Evolutionary conservation across 495 filamentous ascomycete genomes (phyloP).

Genomic region (Aspergillus haitiensis): DNA sequence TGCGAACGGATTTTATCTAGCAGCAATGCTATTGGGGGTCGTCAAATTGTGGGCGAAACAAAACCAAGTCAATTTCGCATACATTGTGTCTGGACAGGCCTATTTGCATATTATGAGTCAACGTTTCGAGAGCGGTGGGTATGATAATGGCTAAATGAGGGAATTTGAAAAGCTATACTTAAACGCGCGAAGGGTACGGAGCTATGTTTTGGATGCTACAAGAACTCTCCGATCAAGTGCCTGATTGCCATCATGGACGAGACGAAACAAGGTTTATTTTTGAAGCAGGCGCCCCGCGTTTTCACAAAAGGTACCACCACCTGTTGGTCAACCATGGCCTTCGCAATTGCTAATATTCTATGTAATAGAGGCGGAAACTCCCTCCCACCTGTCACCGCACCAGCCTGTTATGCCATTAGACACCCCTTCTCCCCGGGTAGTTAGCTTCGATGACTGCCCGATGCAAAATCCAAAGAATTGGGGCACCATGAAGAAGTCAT

Average conservation of each 20-base stretch:
- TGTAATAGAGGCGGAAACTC: neutral
- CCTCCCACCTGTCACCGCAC: neutral
- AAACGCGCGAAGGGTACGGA: neutral
- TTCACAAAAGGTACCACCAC: neutral
- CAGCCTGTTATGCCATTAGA: neutral
- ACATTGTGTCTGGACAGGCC: constrained; percentile 15
- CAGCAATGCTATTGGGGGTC: constrained; percentile 13
- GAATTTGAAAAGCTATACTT: constrained; percentile 5
- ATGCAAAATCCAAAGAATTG: constrained; percentile 17
- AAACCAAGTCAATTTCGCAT: constrained; percentile 3
- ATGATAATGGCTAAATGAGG: neutral
- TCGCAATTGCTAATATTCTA: neutral
- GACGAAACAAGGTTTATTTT: neutral
- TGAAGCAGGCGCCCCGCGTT: neutral
- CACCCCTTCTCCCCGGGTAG: neutral
- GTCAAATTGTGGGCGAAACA: neutral
- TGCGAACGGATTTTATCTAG: constrained; percentile 3
- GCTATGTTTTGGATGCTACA: neutral
- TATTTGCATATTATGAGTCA: constrained; percentile 12
- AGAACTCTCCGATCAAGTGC: constrained; percentile 5
- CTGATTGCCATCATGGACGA: constrained; percentile 3
- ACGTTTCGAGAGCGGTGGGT: neutral
- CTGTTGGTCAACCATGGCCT: neutral
- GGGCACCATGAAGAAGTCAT: constrained; percentile 53
- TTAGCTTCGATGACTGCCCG: constrained; percentile 12